These are phyloP conservation scores for Umbelopsis sp. DNA, from an alignment of 371 early-diverging fungal genomes.

Conservation along the genomic window DNA sequence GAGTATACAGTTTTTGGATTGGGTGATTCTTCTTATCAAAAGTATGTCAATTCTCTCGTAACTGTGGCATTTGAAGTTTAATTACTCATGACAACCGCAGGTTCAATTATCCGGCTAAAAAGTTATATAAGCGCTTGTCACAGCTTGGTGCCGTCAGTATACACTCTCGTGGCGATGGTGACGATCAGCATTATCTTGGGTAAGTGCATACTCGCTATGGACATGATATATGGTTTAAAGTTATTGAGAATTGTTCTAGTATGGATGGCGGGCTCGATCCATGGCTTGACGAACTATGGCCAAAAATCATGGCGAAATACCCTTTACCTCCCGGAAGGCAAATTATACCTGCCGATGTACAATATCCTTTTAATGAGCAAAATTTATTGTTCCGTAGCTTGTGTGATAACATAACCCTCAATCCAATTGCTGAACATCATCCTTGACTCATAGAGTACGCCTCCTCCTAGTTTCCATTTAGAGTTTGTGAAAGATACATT, in stretches of 20 bases:
- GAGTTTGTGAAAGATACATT: slow-evolving; percentile 36
- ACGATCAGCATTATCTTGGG: slow-evolving; percentile 98
- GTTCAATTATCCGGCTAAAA: slow-evolving; percentile 96
- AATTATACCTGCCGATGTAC: slow-evolving; percentile 59
- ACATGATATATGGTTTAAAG: not conserved
- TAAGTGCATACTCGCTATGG: slow-evolving; percentile 26
- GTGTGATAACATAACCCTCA: too few relatives aligned
- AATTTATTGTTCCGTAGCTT: too few relatives aligned
- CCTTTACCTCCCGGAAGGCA: slow-evolving; percentile 62
- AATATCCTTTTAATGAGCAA: slow-evolving; percentile 31
- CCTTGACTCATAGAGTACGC: slow-evolving; percentile 27
- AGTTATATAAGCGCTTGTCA: slow-evolving; percentile 83
- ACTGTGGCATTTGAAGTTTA: not conserved
- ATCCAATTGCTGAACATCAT: slow-evolving; percentile 1
- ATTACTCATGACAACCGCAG: slow-evolving; percentile 24
- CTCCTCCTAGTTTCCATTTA: slow-evolving; percentile 44
- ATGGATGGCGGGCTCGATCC: slow-evolving; percentile 86
- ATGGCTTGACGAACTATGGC: slow-evolving; percentile 82
- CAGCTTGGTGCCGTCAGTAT: slow-evolving; percentile 89
- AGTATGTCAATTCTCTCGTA: slow-evolving; percentile 41
- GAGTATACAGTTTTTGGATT: slow-evolving; percentile 90
- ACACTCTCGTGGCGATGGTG: slow-evolving; percentile 84
- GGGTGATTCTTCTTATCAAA: slow-evolving; percentile 93
- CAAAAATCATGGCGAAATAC: slow-evolving; percentile 52
- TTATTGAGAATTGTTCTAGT: slow-evolving; percentile 33